Evolutionary conservation across 192 early-diverging fungal species (phyloP), one percentile per base, ranked within the genome.

Genomic region (Haplosporangium gracile): DNA sequence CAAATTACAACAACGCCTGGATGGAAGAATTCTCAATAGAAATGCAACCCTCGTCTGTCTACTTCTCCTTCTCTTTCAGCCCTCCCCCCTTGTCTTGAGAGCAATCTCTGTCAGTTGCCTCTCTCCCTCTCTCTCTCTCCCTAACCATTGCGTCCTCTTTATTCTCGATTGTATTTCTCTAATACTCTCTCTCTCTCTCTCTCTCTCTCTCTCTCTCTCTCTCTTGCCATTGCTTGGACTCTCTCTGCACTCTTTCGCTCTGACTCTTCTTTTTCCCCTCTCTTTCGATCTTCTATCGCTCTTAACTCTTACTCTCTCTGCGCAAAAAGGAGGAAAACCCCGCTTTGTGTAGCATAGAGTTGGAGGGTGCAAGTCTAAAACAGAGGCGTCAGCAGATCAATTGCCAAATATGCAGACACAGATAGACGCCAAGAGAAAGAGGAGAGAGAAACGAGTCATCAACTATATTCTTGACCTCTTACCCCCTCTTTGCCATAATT

Each of bases 1-100:
- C 43, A 45, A 43, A 1, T 45, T 45, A n/a, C n/a, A 8, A 55
- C 7, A 24, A 4, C 29, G 60, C 26, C 60, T 65, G 60, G 60
- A 65, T 32, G 60, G 60, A 65, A 65, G 60, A 10, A 65, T 65
- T 65, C 60, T 65, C 60, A 9, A 65, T 29, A 65, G 60, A 65
- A 65, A 32, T 40, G 39, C 39, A 65, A 32, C 13, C 69, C 24
- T 22, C 38, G 20, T 69, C n/a, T 36, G 5, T n/a, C 29, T 36
- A 2, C 18, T 69, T 32, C 34, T 36, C n/a, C 26, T 32, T 69
- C 68, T 69, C 68, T 38, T 36, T 36, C 36, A 36, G 36, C 2
- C 36, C 36, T 36, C 36, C 20, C 34, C 36, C 38, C 34, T 38
- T 42, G 11, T 34, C 69, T 40, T 38, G 69, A n/a, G 34, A 70